Evolutionary conservation across 768 basidiomycete species (phyloP), one percentile per base, ranked within the genome.

Genomic region (Auricularia sp.): DNA sequence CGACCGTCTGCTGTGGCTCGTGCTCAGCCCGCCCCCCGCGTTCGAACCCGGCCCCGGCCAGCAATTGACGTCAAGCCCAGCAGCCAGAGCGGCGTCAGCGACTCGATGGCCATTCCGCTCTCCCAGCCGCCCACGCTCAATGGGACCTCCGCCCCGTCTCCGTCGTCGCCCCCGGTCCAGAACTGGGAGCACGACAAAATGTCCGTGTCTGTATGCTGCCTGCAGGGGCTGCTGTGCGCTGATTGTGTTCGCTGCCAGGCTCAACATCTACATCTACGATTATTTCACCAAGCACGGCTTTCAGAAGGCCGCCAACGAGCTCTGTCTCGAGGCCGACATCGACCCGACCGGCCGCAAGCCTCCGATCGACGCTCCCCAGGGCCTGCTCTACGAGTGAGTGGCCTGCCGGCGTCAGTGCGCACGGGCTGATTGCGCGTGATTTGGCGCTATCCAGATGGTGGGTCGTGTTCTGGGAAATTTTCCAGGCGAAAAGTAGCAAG

Each of bases 231-330:
- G 11, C 54, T 56, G 14, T 10, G 54, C 54, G 29, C 29, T 56
- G 44, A 45, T 1, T 21, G 34, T 13, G 54, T 56, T 63, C 62
- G 54, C 14, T 36, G 35, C 29, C 75, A 92, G 90, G 90, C 92
- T 92, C 75, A 91, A 92, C 76, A 90, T 92, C 72, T 92, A 92
- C 76, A 92, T 92, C 69, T 82, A 88, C 72, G 90, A 92, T 77
- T 92, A 92, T 71, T 92, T 90, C 76, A 76, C 72, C 71, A 92
- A 92, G 75, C 86, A 89, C 63, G 90, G 90, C 63, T 92, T 85
- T 69, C 77, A 74, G 70, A 89, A 86, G 72, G 90, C 90, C 1
- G 89, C 89, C 11, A 77, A 74, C 39, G 84, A 90, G 70, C 82
- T 92, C 54, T 75, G 84, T 69, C 51, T 54, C 14, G 90, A 92